phyloP scores from a whole-genome alignment of 202 grass and related monocot genomes.

The Bolboschoenoplectus hybrid region DNA sequence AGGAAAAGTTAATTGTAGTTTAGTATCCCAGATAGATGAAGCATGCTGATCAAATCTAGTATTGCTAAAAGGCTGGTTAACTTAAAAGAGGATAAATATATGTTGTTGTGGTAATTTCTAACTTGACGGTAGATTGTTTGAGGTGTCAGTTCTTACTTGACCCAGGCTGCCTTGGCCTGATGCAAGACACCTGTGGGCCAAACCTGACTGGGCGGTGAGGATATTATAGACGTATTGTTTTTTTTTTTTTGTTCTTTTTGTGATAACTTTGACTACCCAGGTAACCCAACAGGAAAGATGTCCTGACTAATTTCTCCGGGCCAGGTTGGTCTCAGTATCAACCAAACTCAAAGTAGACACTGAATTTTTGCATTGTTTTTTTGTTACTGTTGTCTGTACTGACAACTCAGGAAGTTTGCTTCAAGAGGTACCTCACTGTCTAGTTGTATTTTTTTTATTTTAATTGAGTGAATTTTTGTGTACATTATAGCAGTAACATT shows the following conservation, averaged over 20 bases:
- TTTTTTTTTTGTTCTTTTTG: not conserved
- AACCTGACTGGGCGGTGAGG: not conserved
- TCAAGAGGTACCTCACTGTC: not conserved
- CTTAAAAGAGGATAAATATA: too few species aligned
- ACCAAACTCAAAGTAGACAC: not conserved
- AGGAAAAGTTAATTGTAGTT: not conserved
- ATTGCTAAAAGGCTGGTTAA: not conserved
- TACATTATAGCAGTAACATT: not conserved
- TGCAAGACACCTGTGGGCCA: not conserved
- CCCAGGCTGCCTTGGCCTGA: not conserved
- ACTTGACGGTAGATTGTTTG: not conserved
- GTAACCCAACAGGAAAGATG: not conserved
- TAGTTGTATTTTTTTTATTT: not conserved
- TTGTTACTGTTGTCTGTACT: not conserved
- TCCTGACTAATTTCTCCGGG: not conserved
- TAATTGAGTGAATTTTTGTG: not conserved
- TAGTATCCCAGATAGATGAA: slow-evolving; percentile 2
- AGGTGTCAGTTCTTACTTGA: not conserved
- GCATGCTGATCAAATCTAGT: not conserved
- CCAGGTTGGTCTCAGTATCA: not conserved
- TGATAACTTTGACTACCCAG: not conserved
- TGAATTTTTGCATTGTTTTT: not conserved
- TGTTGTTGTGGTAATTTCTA: not conserved
- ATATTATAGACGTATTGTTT: not conserved
- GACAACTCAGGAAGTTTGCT: not conserved